Evolutionary conservation across 2,329 filamentous ascomycete species (phyloP).

Genomic region (Talaromyces sp.): DNA sequence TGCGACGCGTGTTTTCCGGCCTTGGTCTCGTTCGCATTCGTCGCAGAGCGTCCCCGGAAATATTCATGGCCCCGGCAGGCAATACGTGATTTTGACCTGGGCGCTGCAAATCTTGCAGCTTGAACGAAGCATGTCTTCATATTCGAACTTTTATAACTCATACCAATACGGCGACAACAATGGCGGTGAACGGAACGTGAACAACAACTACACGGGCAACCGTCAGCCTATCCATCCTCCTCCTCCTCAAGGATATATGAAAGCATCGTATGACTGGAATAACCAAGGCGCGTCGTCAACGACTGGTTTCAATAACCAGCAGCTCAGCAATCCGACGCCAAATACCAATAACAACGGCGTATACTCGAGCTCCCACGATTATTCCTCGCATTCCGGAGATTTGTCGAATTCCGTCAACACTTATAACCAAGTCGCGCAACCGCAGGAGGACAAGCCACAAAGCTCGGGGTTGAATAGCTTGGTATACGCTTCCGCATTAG

Average conservation of each 20-base stretch:
- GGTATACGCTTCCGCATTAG: constrained; percentile 5
- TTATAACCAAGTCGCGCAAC: neutral
- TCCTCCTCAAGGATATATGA: constrained; percentile 6
- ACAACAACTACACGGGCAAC: neutral
- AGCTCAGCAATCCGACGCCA: neutral
- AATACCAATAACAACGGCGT: neutral
- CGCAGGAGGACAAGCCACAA: neutral
- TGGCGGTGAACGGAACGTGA: constrained; percentile 1
- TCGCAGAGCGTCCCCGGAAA: neutral
- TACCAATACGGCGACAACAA: constrained; percentile 3
- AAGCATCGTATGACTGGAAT: constrained; percentile 6
- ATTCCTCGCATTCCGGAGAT: neutral
- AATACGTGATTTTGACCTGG: neutral
- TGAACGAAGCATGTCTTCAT: constrained; percentile 5
- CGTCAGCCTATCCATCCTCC: constrained; percentile 8
- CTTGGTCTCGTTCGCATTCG: neutral
- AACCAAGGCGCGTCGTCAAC: constrained; percentile 1
- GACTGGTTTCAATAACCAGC: neutral
- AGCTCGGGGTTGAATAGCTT: constrained; percentile 7
- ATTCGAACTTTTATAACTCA: constrained; percentile 6
- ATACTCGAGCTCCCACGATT: constrained; percentile 5
- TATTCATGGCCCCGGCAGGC: neutral
- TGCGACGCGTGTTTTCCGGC: neutral
- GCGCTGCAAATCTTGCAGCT: neutral
- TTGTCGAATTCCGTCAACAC: neutral